Evolutionary conservation across 768 basidiomycete species (phyloP).

Genomic region (Amanita rimosa): DNA sequence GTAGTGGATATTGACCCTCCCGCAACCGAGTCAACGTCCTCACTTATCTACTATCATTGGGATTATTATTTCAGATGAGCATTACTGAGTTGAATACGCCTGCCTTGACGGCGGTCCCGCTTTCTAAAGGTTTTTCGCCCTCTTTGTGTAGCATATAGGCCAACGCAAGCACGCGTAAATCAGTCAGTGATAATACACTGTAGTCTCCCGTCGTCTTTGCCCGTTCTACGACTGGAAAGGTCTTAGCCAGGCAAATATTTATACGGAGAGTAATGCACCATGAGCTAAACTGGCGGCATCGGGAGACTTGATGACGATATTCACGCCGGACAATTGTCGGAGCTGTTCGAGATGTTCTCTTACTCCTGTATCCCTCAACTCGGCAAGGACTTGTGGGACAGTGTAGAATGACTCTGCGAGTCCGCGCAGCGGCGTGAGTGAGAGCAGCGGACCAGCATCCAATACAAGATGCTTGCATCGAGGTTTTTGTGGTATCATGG

Average conservation of each 20-base stretch:
- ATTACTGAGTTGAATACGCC: conserved; percentile 5
- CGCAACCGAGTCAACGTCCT: conserved; percentile 1
- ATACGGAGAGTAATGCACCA: conserved; percentile 25
- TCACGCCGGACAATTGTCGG: conserved; percentile 64
- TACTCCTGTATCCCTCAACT: conserved; percentile 82
- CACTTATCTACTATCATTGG: conserved; percentile 5
- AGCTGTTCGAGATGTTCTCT: conserved; percentile 79
- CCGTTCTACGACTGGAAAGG: conserved; percentile 65
- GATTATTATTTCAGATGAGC: conserved; percentile 2
- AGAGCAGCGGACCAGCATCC: conserved; percentile 89
- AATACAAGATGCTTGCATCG: conserved; percentile 76
- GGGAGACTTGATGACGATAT: conserved; percentile 59
- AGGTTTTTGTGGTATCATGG: conserved; percentile 13
- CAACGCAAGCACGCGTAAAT: conserved; percentile 84
- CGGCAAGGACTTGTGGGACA: conserved; percentile 81
- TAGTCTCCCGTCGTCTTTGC: conserved; percentile 98
- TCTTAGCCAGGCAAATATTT: background rate
- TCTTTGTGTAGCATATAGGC: conserved; percentile 67
- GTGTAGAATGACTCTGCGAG: conserved; percentile 80
- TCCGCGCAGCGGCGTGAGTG: conserved; percentile 81
- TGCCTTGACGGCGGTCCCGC: conserved; percentile 17
- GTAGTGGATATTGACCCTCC: too few relatives aligned
- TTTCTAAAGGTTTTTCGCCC: conserved; percentile 25
- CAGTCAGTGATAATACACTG: conserved; percentile 80
- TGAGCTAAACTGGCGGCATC: conserved; percentile 57